Evolutionary conservation across 768 basidiomycete genomes (phyloP), one percentile per base, ranked within the genome.

Genomic region (Trametes cinnabarina): DNA sequence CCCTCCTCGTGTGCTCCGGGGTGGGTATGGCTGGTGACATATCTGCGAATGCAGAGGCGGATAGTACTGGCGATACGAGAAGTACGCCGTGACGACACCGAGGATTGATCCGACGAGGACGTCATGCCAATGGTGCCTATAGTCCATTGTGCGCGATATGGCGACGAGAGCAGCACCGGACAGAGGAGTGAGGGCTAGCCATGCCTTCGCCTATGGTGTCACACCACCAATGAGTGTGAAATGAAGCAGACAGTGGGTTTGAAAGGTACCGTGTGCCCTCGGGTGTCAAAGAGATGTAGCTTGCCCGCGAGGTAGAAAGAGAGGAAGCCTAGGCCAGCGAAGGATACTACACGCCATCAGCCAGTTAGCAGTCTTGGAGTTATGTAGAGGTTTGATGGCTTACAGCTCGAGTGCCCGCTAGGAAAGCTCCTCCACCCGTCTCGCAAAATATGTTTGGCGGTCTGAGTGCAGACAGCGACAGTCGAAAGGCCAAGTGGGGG

Each of bases 351-450:
- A 44, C 7, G 17, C 4, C 32, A 42, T 26, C 4, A 7, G 22
- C 7, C 20, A 32, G 1, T 34, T 35, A 50, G 20, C 25, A 51
- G n/a, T n/a, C n/a, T n/a, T n/a, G n/a, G n/a, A n/a, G n/a, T n/a
- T 37, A 32, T 41, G 26, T 35, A 42, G 23, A 17, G 9, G 19
- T 14, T 32, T 35, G 51, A 22, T 14, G 35, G n/a, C 88, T 48
- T 73, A 94, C 93, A 60, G 64, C 91, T 93, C 3, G 92, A 87
- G 72, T 97, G 94, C 1, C 95, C 95, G 52, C 90, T 92, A 14
- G 88, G 89, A 71, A 98, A 97, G 68, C 92, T 94, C 64, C 90
- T 82, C 77, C 92, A 98, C 1, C 94, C 95, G 73, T 96, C 92
- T 26, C 77, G 74, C 62, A 94, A 71, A 25, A 86, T 79, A 8